These are phyloP conservation scores for Trichoderma sp. DNA, from an alignment of 2,329 filamentous ascomycete species.

Conservation along the genomic window DNA sequence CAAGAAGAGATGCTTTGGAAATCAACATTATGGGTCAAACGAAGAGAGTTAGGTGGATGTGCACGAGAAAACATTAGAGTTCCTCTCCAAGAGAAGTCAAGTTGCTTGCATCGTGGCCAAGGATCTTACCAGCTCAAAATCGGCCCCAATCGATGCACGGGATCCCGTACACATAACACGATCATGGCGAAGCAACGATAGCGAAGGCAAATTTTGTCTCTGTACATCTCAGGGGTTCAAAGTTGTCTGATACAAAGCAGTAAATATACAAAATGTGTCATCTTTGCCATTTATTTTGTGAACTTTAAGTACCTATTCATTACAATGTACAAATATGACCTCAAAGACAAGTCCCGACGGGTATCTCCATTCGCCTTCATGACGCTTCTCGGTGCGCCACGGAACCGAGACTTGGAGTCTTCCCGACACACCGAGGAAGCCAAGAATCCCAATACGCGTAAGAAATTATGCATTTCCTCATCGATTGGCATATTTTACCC, in stretches of 20 bases:
- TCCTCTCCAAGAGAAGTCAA: too few relatives aligned
- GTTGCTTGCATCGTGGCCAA: too few relatives aligned
- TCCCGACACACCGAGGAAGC: not conserved
- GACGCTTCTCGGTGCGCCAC: not conserved
- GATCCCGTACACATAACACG: too few relatives aligned
- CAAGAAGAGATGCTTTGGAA: too few relatives aligned
- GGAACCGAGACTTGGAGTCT: not conserved
- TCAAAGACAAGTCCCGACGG: not conserved
- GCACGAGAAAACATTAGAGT: too few relatives aligned
- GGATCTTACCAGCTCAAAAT: too few relatives aligned
- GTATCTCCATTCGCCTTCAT: not conserved
- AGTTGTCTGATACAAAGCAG: not conserved
- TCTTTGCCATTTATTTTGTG: not conserved
- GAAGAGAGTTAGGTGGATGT: too few relatives aligned
- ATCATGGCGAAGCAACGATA: too few relatives aligned
- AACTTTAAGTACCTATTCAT: not conserved
- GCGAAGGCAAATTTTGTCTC: too few relatives aligned
- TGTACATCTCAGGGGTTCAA: too few relatives aligned
- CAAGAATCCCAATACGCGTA: not conserved
- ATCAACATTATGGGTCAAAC: too few relatives aligned
- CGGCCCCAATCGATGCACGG: too few relatives aligned
- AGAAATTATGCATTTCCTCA: not conserved
- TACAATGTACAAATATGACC: not conserved
- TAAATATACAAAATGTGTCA: not conserved
- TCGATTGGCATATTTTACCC: not conserved